Evolutionary conservation across 176 grass and related monocot genomes (phyloP).

Genomic region (Triticum dicoccoides): DNA sequence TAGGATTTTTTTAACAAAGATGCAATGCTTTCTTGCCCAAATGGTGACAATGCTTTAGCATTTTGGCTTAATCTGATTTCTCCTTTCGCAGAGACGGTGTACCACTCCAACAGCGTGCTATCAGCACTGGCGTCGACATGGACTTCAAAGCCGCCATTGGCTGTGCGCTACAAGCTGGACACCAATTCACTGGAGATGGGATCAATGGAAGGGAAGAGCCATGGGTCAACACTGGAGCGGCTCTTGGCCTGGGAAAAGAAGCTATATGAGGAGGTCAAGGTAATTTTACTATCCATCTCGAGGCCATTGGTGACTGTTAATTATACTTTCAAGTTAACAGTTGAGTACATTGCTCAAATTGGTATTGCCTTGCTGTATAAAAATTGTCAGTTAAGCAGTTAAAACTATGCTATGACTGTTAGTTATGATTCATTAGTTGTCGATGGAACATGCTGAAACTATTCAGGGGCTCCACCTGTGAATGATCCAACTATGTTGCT

Average conservation of each 20-base stretch:
- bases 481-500: not conserved
- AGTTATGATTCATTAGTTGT: not conserved
- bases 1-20: not conserved
- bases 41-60: not conserved
- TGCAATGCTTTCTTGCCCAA: not conserved
- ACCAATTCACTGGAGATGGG: slow-evolving; percentile 51
- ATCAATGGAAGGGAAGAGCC: slow-evolving; percentile 70
- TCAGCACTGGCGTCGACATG: slow-evolving; percentile 83
- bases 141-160: slow-evolving; percentile 92
- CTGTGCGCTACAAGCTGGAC: slow-evolving; percentile 76
- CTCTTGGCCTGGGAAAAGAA: slow-evolving; percentile 99
- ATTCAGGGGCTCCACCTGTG: slow-evolving; percentile 12
- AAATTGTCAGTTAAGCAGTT: not conserved
- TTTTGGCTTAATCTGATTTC: slow-evolving; percentile 11
- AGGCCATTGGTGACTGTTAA: not conserved
- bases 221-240: slow-evolving; percentile 79
- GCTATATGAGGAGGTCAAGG: slow-evolving; percentile 96
- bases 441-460: slow-evolving; percentile 1
- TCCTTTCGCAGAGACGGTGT: slow-evolving; percentile 77
- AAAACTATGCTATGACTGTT: not conserved
- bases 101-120: slow-evolving; percentile 85
- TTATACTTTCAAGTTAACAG: not conserved
- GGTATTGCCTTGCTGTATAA: not conserved
- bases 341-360: not conserved
- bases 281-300: slow-evolving; percentile 18